Evolutionary conservation across 768 basidiomycete species (phyloP).

Genomic region (Boletus eberwhitei): DNA sequence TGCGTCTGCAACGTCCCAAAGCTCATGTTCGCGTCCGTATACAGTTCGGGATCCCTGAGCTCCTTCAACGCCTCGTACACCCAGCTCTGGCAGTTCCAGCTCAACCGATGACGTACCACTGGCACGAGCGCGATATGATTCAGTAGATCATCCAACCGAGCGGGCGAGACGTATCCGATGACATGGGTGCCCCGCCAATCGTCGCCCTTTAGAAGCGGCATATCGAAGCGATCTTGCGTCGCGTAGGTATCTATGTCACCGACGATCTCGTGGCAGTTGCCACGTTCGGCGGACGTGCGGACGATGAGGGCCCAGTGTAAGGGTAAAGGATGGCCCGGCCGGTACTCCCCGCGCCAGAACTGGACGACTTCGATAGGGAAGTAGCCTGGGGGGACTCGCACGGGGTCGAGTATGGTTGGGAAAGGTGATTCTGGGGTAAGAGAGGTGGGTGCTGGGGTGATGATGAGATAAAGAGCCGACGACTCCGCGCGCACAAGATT

Average conservation of each 20-base stretch:
- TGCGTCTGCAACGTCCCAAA: conserved; percentile 24
- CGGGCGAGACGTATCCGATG: conserved; percentile 22
- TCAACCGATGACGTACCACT: conserved; percentile 11
- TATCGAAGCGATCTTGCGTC: conserved; percentile 13
- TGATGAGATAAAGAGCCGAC: not conserved
- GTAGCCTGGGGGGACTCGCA: conserved; percentile 14
- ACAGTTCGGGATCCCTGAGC: conserved; percentile 9
- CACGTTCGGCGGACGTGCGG: conserved; percentile 16
- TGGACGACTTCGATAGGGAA: conserved; percentile 28
- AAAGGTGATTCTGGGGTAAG: not conserved
- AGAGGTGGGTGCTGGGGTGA: not conserved
- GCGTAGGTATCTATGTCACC: conserved; percentile 26
- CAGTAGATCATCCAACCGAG: conserved; percentile 12
- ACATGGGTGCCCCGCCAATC: conserved; percentile 28
- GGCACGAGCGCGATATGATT: conserved; percentile 19
- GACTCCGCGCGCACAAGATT: not conserved
- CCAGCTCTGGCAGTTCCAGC: conserved; percentile 30
- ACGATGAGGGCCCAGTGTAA: conserved; percentile 30
- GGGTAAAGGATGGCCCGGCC: conserved; percentile 9
- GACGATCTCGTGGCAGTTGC: conserved; percentile 29
- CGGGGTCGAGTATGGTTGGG: conserved; percentile 10
- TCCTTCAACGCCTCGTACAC: conserved; percentile 23
- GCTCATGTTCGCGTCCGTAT: conserved; percentile 13
- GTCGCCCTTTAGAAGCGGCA: conserved; percentile 5
- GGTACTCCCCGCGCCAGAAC: conserved; percentile 28